These are phyloP conservation scores for Leptodontidium sp. DNA, from an alignment of 2,329 filamentous ascomycete species.

Conservation along the genomic window DNA sequence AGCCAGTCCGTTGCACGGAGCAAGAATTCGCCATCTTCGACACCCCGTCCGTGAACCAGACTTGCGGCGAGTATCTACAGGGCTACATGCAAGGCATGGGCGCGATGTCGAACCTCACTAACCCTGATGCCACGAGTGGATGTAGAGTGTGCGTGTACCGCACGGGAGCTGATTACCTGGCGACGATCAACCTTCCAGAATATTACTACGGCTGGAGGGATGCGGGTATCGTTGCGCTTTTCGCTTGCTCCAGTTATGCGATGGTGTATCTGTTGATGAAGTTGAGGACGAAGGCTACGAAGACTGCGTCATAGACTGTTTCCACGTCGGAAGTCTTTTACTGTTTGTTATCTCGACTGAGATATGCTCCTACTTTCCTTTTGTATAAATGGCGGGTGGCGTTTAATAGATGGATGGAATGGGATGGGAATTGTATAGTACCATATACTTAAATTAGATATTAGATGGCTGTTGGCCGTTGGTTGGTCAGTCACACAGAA, in stretches of 20 bases:
- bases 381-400: not conserved
- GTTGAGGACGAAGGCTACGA: conserved; percentile 56
- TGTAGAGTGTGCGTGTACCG: conserved; percentile 70
- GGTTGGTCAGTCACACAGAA: not conserved
- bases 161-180: conserved; percentile 65
- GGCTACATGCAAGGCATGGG: conserved; percentile 60
- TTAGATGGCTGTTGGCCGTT: not conserved
- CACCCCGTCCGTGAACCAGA: conserved; percentile 64
- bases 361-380: not conserved
- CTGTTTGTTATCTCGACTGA: not conserved
- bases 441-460: not conserved
- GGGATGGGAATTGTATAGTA: not conserved
- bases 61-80: conserved; percentile 65
- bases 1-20: conserved; percentile 57
- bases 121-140: conserved; percentile 61
- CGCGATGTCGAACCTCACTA: conserved; percentile 59
- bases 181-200: conserved; percentile 64
- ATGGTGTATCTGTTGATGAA: conserved; percentile 58
- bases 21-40: conserved; percentile 69
- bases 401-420: not conserved
- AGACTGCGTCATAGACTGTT: conserved; percentile 47
- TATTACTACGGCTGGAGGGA: conserved; percentile 74
- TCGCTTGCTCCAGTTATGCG: conserved; percentile 52
- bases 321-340: not conserved
- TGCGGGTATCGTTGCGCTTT: conserved; percentile 58